Conservation (phyloP, 257 asterid genomes). For the Przewalskia tangutica region DNA sequence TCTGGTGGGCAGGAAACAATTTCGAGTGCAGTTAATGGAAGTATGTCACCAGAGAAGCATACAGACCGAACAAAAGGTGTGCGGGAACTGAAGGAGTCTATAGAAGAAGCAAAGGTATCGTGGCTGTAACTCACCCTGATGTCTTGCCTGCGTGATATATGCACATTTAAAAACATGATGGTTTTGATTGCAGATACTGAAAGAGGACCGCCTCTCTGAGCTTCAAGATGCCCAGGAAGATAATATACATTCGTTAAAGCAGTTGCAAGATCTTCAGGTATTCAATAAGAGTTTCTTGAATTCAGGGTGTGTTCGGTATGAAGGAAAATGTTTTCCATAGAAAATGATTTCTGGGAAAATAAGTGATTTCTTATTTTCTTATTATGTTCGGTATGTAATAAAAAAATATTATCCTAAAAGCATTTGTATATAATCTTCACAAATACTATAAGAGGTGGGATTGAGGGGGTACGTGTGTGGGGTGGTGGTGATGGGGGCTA, state of each 20-base stretch:
- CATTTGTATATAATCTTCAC: too few species aligned
- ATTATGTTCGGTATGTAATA: too few species aligned
- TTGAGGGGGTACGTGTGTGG: too few species aligned
- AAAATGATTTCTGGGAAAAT: too few species aligned
- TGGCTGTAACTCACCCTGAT: slow-evolving; percentile 6
- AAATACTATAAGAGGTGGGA: too few species aligned
- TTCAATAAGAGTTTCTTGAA: slow-evolving; percentile 4
- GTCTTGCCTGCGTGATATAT: slow-evolving; percentile 5
- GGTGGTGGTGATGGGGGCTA: too few species aligned
- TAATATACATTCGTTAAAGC: slow-evolving; percentile 60
- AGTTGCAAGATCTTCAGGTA: slow-evolving; percentile 94
- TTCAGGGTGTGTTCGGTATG: too few species aligned
- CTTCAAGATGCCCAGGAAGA: slow-evolving; percentile 84
- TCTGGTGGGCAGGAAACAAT: slow-evolving; percentile 58
- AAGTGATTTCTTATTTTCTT: too few species aligned
- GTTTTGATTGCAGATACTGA: slow-evolving; percentile 51
- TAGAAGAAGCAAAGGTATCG: slow-evolving; percentile 73
- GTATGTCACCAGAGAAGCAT: slow-evolving; percentile 64
- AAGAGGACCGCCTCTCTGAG: slow-evolving; percentile 83
- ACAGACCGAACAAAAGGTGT: slow-evolving; percentile 60
- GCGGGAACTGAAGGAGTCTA: slow-evolving; percentile 61
- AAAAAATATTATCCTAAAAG: too few species aligned
- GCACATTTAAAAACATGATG: not conserved
- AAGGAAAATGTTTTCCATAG: too few species aligned
- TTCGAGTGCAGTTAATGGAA: slow-evolving; percentile 58